phyloP scores from a whole-genome alignment of 2,329 filamentous ascomycete species.

The Monilinia laxa region DNA sequence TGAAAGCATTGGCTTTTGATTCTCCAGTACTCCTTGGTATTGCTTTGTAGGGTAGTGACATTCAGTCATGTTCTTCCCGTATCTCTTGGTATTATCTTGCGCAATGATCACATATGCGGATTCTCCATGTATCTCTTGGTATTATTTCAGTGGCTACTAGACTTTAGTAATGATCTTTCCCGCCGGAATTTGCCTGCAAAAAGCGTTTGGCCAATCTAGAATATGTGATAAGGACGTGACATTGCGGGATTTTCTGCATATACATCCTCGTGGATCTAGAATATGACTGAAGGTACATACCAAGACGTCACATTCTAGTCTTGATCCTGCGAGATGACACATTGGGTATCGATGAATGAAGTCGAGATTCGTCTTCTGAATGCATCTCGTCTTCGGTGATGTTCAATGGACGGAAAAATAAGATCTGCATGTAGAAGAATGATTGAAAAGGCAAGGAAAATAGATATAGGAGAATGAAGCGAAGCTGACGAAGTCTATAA shows the following conservation, averaged over 20 bases:
- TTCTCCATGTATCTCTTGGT: constrained; percentile 9
- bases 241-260: constrained; percentile 20
- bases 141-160: neutral
- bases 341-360: constrained; percentile 13
- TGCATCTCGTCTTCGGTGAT: neutral
- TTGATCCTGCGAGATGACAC: constrained; percentile 11
- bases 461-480: neutral
- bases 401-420: constrained; percentile 19
- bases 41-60: neutral
- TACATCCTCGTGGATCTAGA: constrained; percentile 13
- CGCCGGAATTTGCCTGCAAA: neutral
- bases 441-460: neutral
- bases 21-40: neutral
- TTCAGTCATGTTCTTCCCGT: constrained; percentile 8
- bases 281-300: constrained; percentile 13
- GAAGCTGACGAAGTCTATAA: constrained; percentile 15
- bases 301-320: constrained; percentile 16
- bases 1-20: neutral
- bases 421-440: neutral
- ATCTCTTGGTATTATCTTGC: constrained; percentile 11
- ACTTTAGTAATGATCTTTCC: neutral
- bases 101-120: neutral
- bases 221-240: constrained; percentile 17
- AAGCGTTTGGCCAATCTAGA: neutral
- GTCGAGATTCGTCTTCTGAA: constrained; percentile 12